Evolutionary conservation across 768 basidiomycete species (phyloP).

Genomic region (Russula earlei): DNA sequence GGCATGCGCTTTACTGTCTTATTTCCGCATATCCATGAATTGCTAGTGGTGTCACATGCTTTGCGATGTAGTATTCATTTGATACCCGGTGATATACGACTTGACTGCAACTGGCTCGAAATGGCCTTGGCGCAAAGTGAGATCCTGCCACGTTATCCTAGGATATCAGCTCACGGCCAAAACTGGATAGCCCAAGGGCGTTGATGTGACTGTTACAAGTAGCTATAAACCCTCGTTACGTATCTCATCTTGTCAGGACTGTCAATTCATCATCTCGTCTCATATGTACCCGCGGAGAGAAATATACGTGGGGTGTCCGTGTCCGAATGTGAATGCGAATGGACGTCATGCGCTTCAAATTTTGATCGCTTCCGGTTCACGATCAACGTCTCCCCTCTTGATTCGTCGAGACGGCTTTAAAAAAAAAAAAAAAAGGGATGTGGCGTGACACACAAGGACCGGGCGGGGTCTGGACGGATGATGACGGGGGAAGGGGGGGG

Average conservation of each 20-base stretch:
- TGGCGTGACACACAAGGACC: no score
- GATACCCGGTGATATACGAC: neutral
- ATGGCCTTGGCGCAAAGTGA: neutral
- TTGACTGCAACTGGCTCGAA: neutral
- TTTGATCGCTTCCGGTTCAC: no score
- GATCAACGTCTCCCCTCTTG: no score
- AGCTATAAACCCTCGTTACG: constrained; percentile 7
- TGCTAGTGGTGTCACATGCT: neutral
- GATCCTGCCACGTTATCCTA: neutral
- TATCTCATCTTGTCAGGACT: neutral
- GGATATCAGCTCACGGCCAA: neutral
- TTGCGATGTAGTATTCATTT: neutral
- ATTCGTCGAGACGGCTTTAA: no score
- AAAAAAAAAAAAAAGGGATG: no score
- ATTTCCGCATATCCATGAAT: neutral
- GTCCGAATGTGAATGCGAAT: no score
- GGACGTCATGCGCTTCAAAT: no score
- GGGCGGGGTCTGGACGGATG: no score
- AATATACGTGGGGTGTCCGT: no score
- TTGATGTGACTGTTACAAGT: neutral
- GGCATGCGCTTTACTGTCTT: neutral
- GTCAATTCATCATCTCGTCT: neutral
- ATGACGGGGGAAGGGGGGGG: no score
- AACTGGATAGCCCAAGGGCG: neutral
- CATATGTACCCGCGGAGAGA: no score